Base-by-base conservation (phyloP, 805 yeast genomes). In the Ogataea kodamae region DNA sequence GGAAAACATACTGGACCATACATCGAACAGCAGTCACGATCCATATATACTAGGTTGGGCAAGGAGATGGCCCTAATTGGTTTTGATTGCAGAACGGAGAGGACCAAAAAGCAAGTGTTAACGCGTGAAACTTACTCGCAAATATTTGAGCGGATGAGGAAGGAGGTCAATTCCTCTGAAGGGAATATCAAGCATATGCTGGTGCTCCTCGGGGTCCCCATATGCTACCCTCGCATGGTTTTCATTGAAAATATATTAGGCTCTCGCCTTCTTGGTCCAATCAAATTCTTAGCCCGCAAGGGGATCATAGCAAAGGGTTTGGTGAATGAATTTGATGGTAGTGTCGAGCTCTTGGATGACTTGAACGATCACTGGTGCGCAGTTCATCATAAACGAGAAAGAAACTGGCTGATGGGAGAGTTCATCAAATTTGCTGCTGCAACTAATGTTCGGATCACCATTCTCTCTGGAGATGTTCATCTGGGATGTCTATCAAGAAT, bases 301-400 rank as follows among this genome's bases (percentile, higher is more conserved):
- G 87, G 88, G 3, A 59, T 83, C 24, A 55, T 79, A 21, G 72
- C 78, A 30, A 69, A 71, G 39, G 94, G 95, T 0, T 60, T 90
- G 20, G 87, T 87, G 16, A 90, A 92, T 54, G 92, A 85, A 48
- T 90, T 89, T 52, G 96, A 89, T 55, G 97, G 97, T 2, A 76
- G 82, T 24, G 78, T 90, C 5, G 97, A 90, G 61, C 75, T 90
- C 10, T 69, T 92, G 46, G 97, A 92, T 54, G 97, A 90, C 57
- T 68, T 92, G 59, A 81, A 88, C 53, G 98, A 90, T 56, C 97
- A 90, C 62, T 90, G 98, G 98, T 88, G 97, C 57, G 81, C 96
- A 3, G 70, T 70, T 39, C 74, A 80, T 55, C 98, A 90, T 62
- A 92, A 90, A 57, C 59, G 61, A 30, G 98, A 90, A 61, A 73